Percentiles rank a stretch among this genome's conserved stretches.
phyloP scores from a whole-genome alignment of 164 flowering plant species.

The Vitis cinerea region DNA sequence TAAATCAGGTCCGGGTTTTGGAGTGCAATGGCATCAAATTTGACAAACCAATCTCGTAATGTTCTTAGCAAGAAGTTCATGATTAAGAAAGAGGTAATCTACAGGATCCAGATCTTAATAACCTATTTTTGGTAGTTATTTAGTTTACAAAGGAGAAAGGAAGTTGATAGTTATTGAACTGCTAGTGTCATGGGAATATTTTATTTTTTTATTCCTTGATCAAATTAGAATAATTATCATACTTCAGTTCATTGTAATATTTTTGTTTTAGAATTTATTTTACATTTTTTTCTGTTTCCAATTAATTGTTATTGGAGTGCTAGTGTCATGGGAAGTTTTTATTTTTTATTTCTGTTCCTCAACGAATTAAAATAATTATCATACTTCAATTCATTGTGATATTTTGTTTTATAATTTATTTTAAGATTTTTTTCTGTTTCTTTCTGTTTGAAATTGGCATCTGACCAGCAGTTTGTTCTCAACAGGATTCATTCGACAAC shows the following conservation, averaged over 20 bases:
- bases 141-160: too few species aligned
- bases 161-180: too few species aligned
- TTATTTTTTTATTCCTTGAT: too few species aligned
- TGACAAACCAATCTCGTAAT: conserved; percentile 88
- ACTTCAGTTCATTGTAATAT: too few species aligned
- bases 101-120: not conserved
- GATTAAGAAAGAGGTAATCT: conserved; percentile 80
- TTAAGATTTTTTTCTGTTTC: not conserved
- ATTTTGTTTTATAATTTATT: not conserved
- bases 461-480: conserved; percentile 12
- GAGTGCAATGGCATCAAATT: conserved; percentile 99
- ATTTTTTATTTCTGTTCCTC: not conserved
- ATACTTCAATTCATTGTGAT: too few species aligned
- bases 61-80: conserved; percentile 94
- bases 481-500: conserved; percentile 88
- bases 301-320: not conserved
- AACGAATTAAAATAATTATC: too few species aligned
- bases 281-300: too few species aligned
- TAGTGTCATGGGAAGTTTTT: not conserved
- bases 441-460: not conserved
- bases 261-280: too few species aligned
- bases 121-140: not conserved
- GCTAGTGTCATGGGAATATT: too few species aligned
- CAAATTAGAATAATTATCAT: too few species aligned
- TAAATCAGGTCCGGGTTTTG: conserved; percentile 82